phyloP scores from a whole-genome alignment of 2,329 filamentous ascomycete genomes.

The Calonectria hawksworthii region DNA sequence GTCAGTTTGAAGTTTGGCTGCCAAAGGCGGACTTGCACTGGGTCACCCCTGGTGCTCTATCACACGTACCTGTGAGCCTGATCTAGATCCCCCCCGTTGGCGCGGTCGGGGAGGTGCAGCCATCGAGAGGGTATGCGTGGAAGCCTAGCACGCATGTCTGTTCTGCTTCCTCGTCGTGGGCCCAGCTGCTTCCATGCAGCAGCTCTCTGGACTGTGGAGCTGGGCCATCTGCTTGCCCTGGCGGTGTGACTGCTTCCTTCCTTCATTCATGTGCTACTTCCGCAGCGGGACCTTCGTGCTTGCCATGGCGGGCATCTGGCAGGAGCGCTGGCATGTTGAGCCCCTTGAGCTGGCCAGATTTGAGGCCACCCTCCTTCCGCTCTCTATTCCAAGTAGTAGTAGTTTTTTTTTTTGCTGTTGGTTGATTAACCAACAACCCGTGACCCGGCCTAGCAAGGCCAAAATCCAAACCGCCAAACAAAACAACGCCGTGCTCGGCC shows the following conservation, averaged over 20 bases:
- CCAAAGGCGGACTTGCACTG: constrained; percentile 1
- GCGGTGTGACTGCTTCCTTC: constrained; percentile 7
- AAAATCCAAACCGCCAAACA: not conserved
- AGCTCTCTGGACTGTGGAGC: constrained; percentile 7
- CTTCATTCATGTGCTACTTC: constrained; percentile 13
- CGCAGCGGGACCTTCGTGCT: not conserved
- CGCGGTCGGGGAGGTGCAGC: not conserved
- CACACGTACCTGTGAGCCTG: constrained; percentile 7
- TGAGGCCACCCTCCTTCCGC: constrained; percentile 3
- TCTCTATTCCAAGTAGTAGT: not conserved
- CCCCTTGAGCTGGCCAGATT: not conserved
- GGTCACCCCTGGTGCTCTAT: constrained; percentile 3
- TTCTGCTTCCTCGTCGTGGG: not conserved
- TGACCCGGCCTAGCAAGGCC: not conserved
- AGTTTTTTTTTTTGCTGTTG: not conserved
- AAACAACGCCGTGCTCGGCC: not conserved
- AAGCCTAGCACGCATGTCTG: not conserved
- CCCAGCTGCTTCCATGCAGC: not conserved
- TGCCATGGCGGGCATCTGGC: not conserved
- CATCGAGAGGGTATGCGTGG: not conserved
- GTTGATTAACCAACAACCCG: constrained; percentile 13
- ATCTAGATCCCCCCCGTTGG: constrained; percentile 1
- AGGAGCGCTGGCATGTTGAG: not conserved
- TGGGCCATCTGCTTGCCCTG: not conserved
- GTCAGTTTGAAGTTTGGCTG: constrained; percentile 19